Conservation (phyloP, 139 green algal species). For the Ettlia oleoabundans region DNA sequence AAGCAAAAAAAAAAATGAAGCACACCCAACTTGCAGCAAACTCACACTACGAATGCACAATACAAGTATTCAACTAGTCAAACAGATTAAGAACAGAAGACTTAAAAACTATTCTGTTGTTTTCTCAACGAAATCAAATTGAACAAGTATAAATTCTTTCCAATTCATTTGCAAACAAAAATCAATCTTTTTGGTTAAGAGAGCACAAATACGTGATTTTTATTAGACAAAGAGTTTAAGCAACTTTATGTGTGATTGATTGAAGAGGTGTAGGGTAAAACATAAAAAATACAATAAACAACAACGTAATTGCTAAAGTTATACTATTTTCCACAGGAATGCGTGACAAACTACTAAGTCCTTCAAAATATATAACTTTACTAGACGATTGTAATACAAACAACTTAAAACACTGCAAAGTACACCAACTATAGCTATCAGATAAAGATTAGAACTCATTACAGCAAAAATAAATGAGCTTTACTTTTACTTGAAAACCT, state of each 20-base stretch:
- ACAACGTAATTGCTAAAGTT: conserved; percentile 50
- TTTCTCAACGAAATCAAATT: too few species aligned
- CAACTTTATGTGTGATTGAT: conserved; percentile 58
- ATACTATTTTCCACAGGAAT: conserved; percentile 50
- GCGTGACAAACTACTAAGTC: conserved; percentile 48
- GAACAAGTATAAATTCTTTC: too few species aligned
- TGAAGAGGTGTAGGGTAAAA: conserved; percentile 63
- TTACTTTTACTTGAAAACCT: conserved; percentile 69
- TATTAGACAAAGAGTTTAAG: conserved; percentile 47
- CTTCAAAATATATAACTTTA: conserved; percentile 82
- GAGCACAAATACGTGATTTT: background rate
- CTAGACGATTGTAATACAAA: conserved; percentile 76
- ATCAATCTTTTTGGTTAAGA: too few species aligned
- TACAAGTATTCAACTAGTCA: too few species aligned
- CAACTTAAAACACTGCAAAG: conserved; percentile 66
- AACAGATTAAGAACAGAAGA: too few species aligned
- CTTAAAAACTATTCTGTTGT: too few species aligned
- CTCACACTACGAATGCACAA: too few species aligned
- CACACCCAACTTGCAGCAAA: too few species aligned
- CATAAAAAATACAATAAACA: conserved; percentile 65
- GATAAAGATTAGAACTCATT: conserved; percentile 58
- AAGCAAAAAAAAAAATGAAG: too few species aligned
- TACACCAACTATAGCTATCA: conserved; percentile 65
- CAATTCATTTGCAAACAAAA: too few species aligned
- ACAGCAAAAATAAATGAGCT: conserved; percentile 67